phyloP scores from a whole-genome alignment of 208 protist species.

The Crithidia thermophila region DNA sequence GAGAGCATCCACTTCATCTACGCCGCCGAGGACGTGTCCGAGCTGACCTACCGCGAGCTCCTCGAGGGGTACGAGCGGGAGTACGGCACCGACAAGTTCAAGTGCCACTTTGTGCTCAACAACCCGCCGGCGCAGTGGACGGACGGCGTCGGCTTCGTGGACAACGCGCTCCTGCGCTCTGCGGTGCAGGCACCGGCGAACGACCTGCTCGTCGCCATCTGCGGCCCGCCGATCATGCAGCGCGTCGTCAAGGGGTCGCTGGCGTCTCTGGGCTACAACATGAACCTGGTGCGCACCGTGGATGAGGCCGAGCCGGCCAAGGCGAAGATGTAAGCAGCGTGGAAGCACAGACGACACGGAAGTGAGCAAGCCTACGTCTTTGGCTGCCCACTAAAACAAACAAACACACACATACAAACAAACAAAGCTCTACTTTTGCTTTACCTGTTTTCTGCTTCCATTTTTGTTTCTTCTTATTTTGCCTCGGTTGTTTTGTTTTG shows the following conservation, averaged over 20 bases:
- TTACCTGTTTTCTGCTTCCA: slow-evolving; percentile 7
- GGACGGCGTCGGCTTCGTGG: slow-evolving; percentile 68
- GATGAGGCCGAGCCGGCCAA: slow-evolving; percentile 38
- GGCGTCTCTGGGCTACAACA: slow-evolving; percentile 51
- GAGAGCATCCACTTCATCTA: slow-evolving; percentile 72
- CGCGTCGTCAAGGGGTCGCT: slow-evolving; percentile 46
- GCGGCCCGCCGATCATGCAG: slow-evolving; percentile 77
- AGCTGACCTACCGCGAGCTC: slow-evolving; percentile 62
- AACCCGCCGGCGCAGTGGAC: slow-evolving; percentile 68
- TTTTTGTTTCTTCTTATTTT: slow-evolving; percentile 6
- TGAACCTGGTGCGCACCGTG: slow-evolving; percentile 49
- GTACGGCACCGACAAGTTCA: slow-evolving; percentile 59
- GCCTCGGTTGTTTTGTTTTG: background rate
- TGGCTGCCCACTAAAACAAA: too few relatives aligned
- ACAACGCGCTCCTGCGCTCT: slow-evolving; percentile 45
- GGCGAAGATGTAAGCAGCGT: slow-evolving; percentile 46
- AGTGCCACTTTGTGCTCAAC: slow-evolving; percentile 67
- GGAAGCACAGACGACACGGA: too few relatives aligned
- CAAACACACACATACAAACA: background rate
- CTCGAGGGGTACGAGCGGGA: slow-evolving; percentile 50
- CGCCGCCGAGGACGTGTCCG: slow-evolving; percentile 60
- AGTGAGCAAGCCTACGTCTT: too few relatives aligned
- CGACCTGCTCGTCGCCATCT: slow-evolving; percentile 76
- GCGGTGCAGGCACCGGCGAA: slow-evolving; percentile 58
- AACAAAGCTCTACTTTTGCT: background rate